Base-by-base conservation (phyloP, 176 grass and related monocot species). In the Hordeum marinum region DNA sequence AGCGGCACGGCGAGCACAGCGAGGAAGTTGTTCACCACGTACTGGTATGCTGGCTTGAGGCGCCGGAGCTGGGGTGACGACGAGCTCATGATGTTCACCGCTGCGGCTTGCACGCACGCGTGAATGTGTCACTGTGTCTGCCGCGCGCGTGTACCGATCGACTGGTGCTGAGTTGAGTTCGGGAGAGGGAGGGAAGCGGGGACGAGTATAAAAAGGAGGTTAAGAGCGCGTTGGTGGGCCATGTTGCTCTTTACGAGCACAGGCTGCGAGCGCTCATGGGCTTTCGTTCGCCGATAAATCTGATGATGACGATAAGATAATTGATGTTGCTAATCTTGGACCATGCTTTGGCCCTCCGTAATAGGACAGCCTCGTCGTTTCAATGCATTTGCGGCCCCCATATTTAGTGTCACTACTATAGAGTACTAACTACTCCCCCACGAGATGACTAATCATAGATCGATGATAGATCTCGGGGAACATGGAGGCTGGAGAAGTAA, bases 61-160 rank as follows among this genome's bases (percentile, higher is more conserved):
- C 3, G 14, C 17, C 41, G 14, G 24, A 17, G 4, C 48, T 2
- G 52, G 13, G 59, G 9, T 18, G 74, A 13, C 78, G 78, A 80
- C 58, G 68, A 80, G 68, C 59, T 82, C 85, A 87, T 87, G 71
- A 8, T 75, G 31, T 18, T 18, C 18, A 2, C 17, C 52, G 52
- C 18, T 57, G 15, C 15, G 48, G 48, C 48, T 17, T 52, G 52
- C 52, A 21, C 52, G 52, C 52, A 57, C 52, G 52, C 18, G 18
- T 21, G 48, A 52, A 5, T 21, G 52, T 21, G 50, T 55, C 6
- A 7, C 50, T 55, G 50, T 7, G 52, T 0, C 35, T 68, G 34
- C 64, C 4, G 41, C 15, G 70, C 2, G 70, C 70, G 23, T 71
- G 68, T 70, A 39, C n/a, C 29, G 48, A 52, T 52, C 26, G 63